Base-by-base conservation (phyloP, 2,329 filamentous ascomycete species). In the Didymella exigua region DNA sequence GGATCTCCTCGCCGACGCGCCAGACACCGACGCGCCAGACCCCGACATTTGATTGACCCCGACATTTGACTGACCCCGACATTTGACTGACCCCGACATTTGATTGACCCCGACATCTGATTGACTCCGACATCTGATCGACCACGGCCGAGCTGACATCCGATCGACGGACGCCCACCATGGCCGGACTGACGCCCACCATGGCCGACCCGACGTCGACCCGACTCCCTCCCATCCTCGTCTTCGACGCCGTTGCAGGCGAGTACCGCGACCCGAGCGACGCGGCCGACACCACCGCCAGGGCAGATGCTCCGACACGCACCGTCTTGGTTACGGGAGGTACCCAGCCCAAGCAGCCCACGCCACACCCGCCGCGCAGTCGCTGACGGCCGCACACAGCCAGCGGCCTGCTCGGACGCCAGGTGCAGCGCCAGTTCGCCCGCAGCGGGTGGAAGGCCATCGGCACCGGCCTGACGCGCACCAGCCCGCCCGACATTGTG, bases 321-420 rank as follows among this genome's bases (percentile, higher is more conserved):
- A 87, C 82, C 23, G 91, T 84, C 9, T 81, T 96, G 23, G 79
- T 96, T 50, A 96, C 92, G 6, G 92, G 92, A 53, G 91, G 75
- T 76, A 70, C 54, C n/a, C n/a, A n/a, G n/a, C n/a, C n/a, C n/a
- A n/a, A 37, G 50, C n/a, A 16, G 30, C 36, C 29, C n/a, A 41
- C n/a, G 24, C 23, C 18, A 6, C 19, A 9, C 3, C 26, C 11
- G 21, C 31, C 14, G 13, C 19, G 49, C 30, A 46, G 58, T 47
- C 26, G 49, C 61, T 65, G 46, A 68, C 53, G 43, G 26, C 31
- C 18, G 27, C 14, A 19, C 48, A 11, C 53, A 77, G 74, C 91
- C 31, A 93, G 89, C 18, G 92, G 92, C 49, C 82, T 96, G 10
- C 83, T 96, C 2, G 92, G 93, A 43, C 85, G 91, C 37, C 86